Evolutionary conservation across 2,329 filamentous ascomycete species (phyloP).

Genomic region (Pseudogymnoascus sp.): DNA sequence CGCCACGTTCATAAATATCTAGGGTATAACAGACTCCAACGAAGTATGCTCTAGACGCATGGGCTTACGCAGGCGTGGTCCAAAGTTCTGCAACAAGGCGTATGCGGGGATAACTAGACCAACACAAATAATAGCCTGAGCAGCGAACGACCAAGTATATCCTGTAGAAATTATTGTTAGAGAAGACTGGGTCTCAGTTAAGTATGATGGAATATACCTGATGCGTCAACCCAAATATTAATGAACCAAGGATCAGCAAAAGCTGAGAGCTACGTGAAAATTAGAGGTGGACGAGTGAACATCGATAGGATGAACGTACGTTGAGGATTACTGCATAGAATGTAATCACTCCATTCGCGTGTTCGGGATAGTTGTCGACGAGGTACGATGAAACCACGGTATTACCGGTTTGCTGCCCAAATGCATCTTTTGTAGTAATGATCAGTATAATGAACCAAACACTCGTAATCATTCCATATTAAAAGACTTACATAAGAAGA

Average conservation of each 20-base stretch:
- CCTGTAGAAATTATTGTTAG: constrained; percentile 8
- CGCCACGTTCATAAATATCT: background rate
- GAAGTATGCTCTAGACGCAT: constrained; percentile 8
- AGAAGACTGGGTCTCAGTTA: background rate
- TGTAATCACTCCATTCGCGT: constrained; percentile 45
- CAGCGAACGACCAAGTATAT: constrained; percentile 26
- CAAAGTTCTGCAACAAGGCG: constrained; percentile 20
- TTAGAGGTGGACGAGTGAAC: constrained; percentile 17
- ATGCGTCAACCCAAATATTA: constrained; percentile 20
- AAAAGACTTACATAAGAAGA: constrained; percentile 42
- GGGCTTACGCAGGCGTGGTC: constrained; percentile 15
- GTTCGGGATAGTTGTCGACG: constrained; percentile 46
- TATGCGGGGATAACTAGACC: constrained; percentile 21
- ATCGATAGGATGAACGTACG: constrained; percentile 35
- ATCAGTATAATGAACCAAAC: constrained; percentile 7
- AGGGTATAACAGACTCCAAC: background rate
- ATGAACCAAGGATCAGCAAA: constrained; percentile 24
- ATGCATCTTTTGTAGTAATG: constrained; percentile 33
- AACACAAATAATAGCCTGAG: constrained; percentile 24
- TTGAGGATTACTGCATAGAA: constrained; percentile 49
- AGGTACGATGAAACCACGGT: constrained; percentile 44
- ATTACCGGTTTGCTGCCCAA: constrained; percentile 50
- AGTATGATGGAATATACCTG: constrained; percentile 8
- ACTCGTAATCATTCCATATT: background rate
- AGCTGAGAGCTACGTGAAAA: constrained; percentile 13